Evolutionary conservation across 148 eudicot genomes (phyloP).

Genomic region (Arbutus unedo): DNA sequence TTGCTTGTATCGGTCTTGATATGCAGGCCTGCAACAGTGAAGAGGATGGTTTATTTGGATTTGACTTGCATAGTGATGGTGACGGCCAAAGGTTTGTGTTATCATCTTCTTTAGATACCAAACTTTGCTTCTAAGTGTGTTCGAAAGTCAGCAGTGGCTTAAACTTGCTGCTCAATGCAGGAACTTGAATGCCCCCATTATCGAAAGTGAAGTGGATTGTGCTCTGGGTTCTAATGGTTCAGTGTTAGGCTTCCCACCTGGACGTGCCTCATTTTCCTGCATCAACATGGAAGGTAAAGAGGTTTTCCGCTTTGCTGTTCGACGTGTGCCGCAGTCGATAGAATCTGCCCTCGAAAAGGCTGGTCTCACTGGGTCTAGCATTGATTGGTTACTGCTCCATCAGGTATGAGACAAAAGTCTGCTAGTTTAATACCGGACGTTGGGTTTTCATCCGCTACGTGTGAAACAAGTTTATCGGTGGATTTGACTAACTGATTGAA

Average conservation of each 20-base stretch:
- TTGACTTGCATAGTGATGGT: slow-evolving; percentile 94
- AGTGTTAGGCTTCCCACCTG: slow-evolving; percentile 54
- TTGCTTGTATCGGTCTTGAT: slow-evolving; percentile 10
- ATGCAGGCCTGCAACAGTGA: slow-evolving; percentile 78
- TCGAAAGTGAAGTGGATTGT: slow-evolving; percentile 39
- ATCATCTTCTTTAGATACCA: background rate
- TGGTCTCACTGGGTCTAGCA: slow-evolving; percentile 57
- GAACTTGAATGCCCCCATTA: slow-evolving; percentile 65
- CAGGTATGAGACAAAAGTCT: slow-evolving; percentile 49
- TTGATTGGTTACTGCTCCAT: slow-evolving; percentile 94
- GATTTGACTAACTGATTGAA: background rate
- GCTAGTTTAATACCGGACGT: background rate
- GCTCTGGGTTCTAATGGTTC: slow-evolving; percentile 53
- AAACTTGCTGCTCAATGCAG: slow-evolving; percentile 32
- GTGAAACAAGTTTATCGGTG: background rate
- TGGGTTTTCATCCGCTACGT: background rate
- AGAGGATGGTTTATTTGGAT: slow-evolving; percentile 82
- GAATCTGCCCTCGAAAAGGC: slow-evolving; percentile 70
- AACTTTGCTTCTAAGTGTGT: background rate
- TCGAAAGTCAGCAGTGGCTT: background rate
- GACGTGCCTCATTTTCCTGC: slow-evolving; percentile 48
- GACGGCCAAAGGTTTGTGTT: slow-evolving; percentile 68
- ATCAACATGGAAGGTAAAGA: slow-evolving; percentile 93
- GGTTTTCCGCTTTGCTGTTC: slow-evolving; percentile 84
- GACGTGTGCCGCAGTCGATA: slow-evolving; percentile 73